Conservation (phyloP, 305 asterid species). For the Solanum chacoense region DNA sequence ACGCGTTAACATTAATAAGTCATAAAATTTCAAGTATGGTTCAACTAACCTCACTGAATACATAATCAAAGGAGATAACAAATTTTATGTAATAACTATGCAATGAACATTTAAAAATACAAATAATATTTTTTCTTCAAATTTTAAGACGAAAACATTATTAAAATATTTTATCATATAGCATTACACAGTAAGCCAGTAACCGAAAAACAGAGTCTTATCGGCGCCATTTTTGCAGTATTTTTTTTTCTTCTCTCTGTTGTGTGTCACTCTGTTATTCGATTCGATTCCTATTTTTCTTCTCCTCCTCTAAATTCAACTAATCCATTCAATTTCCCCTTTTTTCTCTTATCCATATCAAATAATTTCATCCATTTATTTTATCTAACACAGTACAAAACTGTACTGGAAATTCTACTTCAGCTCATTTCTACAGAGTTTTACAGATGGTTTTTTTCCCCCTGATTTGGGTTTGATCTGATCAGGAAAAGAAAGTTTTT, state of each 20-base stretch:
- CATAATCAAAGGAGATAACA: neutral
- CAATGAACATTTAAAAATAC: neutral
- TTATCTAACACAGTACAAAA: neutral
- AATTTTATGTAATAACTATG: neutral
- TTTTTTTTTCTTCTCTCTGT: neutral
- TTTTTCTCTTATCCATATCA: neutral
- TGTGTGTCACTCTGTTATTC: neutral
- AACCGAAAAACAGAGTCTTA: neutral
- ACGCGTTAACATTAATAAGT: neutral
- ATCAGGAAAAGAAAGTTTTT: neutral
- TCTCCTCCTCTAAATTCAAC: neutral
- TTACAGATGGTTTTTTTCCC: neutral
- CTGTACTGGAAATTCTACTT: neutral
- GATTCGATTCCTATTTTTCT: neutral
- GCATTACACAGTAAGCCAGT: neutral
- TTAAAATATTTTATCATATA: neutral
- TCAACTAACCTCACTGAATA: neutral
- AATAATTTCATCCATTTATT: neutral
- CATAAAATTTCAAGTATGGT: neutral
- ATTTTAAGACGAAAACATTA: neutral
- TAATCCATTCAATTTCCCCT: neutral
- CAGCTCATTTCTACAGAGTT: neutral
- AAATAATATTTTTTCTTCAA: neutral
- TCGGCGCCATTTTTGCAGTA: conserved; percentile 3
- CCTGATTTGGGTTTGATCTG: neutral